These are phyloP conservation scores for Pseudodiploospora longispora DNA, from an alignment of 2,329 filamentous ascomycete species.

Conservation along the genomic window DNA sequence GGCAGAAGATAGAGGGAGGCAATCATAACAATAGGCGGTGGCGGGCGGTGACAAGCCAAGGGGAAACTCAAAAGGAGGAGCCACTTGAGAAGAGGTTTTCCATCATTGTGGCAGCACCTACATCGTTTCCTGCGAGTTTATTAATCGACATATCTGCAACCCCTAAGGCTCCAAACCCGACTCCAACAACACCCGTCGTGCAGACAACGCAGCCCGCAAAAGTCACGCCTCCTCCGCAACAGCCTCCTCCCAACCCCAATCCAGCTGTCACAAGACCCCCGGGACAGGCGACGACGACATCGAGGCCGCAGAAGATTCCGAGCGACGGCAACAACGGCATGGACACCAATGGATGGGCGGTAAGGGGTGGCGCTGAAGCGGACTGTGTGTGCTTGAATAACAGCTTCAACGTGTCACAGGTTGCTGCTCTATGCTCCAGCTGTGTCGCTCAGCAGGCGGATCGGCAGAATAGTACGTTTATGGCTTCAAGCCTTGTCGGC, in stretches of 20 bases:
- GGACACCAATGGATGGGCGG: constrained; percentile 6
- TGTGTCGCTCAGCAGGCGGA: constrained; percentile 27
- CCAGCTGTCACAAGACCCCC: background rate
- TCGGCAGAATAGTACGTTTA: constrained; percentile 22
- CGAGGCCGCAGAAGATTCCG: background rate
- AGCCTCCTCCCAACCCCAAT: background rate
- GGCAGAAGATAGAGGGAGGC: no score
- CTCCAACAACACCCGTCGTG: constrained; percentile 1
- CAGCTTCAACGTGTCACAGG: constrained; percentile 30
- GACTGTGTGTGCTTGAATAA: constrained; percentile 30
- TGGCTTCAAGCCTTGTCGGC: background rate
- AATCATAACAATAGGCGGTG: no score
- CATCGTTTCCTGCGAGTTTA: constrained; percentile 18
- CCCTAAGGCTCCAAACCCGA: constrained; percentile 5
- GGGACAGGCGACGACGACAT: background rate
- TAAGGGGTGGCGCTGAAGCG: constrained; percentile 18
- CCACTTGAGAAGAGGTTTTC: constrained; percentile 18
- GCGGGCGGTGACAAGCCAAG: background rate
- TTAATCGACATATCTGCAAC: background rate
- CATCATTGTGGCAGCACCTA: constrained; percentile 22
- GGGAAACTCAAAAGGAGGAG: background rate
- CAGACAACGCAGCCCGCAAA: background rate
- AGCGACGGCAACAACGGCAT: constrained; percentile 3
- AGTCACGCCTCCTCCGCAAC: background rate
- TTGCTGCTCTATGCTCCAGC: constrained; percentile 31